phyloP scores from a whole-genome alignment of 495 filamentous ascomycete species.

The Aspergillus leporis region DNA sequence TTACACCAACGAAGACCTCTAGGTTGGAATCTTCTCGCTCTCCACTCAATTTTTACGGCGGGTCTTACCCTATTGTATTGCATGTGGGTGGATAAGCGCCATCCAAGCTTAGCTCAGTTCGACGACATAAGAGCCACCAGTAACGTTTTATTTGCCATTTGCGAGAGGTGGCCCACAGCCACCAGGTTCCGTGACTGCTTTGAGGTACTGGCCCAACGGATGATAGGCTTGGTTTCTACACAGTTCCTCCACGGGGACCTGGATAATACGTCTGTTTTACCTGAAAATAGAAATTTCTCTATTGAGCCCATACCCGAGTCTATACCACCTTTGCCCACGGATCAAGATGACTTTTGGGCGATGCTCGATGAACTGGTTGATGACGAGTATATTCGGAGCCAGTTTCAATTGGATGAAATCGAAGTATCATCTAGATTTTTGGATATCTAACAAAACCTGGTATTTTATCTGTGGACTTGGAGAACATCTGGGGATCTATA shows the following conservation, averaged over 20 bases:
- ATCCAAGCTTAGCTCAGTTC: background rate
- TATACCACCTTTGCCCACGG: background rate
- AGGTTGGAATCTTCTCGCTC: background rate
- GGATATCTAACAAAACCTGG: background rate
- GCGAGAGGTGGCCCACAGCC: background rate
- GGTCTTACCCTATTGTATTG: background rate
- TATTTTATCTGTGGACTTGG: too few relatives aligned
- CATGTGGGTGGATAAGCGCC: background rate
- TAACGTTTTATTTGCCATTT: background rate
- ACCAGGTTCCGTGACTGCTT: background rate
- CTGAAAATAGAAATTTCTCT: background rate
- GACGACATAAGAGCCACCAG: background rate
- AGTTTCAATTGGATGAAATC: background rate
- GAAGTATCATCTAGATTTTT: background rate
- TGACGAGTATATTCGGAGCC: background rate
- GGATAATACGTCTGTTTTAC: background rate
- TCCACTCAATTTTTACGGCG: background rate
- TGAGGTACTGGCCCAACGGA: background rate
- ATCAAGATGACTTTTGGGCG: background rate
- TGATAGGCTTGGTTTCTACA: background rate
- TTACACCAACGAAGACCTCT: background rate
- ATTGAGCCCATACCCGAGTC: background rate
- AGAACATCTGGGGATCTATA: too few relatives aligned
- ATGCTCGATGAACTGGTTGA: background rate
- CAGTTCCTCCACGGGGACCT: background rate